These are phyloP conservation scores for Pleurotus cornucopiae DNA, from an alignment of 768 basidiomycete genomes.

Conservation along the genomic window DNA sequence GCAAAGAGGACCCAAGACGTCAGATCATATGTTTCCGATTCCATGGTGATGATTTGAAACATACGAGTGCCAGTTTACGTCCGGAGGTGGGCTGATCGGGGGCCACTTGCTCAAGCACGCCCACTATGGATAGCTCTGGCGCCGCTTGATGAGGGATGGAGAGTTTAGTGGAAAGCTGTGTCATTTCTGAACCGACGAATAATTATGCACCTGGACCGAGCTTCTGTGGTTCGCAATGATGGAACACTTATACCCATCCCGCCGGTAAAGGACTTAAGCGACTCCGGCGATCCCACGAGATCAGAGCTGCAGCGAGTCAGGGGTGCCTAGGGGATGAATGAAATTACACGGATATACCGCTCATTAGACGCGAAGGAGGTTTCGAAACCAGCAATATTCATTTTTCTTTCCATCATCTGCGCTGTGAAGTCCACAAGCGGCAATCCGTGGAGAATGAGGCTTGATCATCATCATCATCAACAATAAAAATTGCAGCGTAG, in stretches of 20 bases:
- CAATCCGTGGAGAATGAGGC: too few relatives aligned
- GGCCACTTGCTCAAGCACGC: slow-evolving; percentile 58
- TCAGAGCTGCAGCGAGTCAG: neutral
- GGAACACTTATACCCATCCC: neutral
- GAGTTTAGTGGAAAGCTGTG: slow-evolving; percentile 42
- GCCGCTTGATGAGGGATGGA: slow-evolving; percentile 46
- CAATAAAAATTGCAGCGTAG: neutral
- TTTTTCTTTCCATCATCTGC: neutral
- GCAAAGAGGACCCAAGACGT: slow-evolving; percentile 10
- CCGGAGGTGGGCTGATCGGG: slow-evolving; percentile 48
- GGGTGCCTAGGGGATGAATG: neutral
- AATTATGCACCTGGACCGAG: neutral
- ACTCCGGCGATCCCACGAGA: too few relatives aligned
- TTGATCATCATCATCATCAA: neutral
- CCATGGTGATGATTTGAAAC: slow-evolving; percentile 20
- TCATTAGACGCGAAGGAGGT: neutral
- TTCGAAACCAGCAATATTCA: too few relatives aligned
- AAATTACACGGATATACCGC: neutral
- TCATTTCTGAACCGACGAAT: neutral
- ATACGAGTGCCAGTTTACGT: slow-evolving; percentile 61
- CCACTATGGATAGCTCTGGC: slow-evolving; percentile 43
- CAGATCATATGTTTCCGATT: slow-evolving; percentile 4
- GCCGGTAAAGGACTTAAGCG: neutral
- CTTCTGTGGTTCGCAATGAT: neutral
- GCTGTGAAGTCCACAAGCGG: neutral